Conservation (phyloP, 805 yeast genomes). For the Yarrowia yakushimensis region DNA sequence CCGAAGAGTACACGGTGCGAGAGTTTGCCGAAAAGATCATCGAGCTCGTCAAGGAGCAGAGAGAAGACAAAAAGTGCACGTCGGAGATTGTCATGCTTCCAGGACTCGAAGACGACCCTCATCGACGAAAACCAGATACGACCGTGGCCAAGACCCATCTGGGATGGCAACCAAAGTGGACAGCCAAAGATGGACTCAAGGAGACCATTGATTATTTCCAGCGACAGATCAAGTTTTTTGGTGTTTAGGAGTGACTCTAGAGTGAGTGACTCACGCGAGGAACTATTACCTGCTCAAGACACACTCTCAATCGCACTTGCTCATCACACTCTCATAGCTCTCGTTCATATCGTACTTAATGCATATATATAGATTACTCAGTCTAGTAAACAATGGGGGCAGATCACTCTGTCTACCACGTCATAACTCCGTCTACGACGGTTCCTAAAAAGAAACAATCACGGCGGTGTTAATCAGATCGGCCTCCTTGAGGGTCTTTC, state of each 20-base stretch:
- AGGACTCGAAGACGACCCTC: conserved; percentile 34
- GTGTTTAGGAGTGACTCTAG: too few relatives aligned
- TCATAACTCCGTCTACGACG: too few relatives aligned
- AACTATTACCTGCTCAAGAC: too few relatives aligned
- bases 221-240: conserved; percentile 27
- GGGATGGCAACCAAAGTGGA: conserved; percentile 34
- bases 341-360: too few relatives aligned
- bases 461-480: conserved; percentile 37
- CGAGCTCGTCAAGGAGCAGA: conserved; percentile 28
- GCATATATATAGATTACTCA: too few relatives aligned
- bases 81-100: conserved; percentile 29
- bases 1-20: conserved; percentile 32
- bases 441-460: conserved; percentile 30
- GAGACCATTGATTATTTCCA: conserved; percentile 33
- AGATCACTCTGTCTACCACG: too few relatives aligned
- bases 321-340: too few relatives aligned
- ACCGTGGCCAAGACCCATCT: conserved; percentile 30
- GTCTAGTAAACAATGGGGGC: too few relatives aligned
- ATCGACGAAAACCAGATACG: conserved; percentile 32
- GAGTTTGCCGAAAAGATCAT: conserved; percentile 33
- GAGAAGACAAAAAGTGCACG: conserved; percentile 27
- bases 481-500: conserved; percentile 34
- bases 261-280: too few relatives aligned
- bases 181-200: conserved; percentile 30
- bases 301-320: too few relatives aligned